Base-by-base conservation (phyloP, 345 rosid species). In the Ceriops tagal region DNA sequence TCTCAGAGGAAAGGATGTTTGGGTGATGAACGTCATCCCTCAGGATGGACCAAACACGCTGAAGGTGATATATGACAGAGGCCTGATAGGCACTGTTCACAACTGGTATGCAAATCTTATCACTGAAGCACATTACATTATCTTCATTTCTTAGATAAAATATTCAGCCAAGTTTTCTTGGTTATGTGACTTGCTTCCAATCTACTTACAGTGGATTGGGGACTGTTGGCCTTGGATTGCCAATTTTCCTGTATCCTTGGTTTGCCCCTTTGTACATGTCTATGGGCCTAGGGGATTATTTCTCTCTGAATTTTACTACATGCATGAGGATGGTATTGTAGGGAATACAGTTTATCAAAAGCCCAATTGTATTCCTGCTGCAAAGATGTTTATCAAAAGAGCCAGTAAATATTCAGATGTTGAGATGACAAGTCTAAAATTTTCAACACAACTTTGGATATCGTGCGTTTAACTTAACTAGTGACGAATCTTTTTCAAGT, bases 21-120 rank as follows among this genome's bases (percentile, higher is more conserved):
- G 97, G 97, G 90, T 88, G 66, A 92, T 92, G 97, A 89, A 88
- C 74, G 92, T 92, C 20, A 86, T 88, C 67, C 83, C 90, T 0
- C 81, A 84, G 34, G 89, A 89, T 13, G 90, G 92, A 65, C 96
- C 90, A 27, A 89, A 89, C 79, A 92, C 92, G 11, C 80, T 92
- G 4, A 89, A 88, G 82, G 64, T 89, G 66, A 78, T 92, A 64
- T 92, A 92, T 51, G 96, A 92, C 81, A 82, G 97, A 62, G 97
- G 97, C 77, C 78, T 92, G 39, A 88, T 92, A 26, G 96, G 97
- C 62, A 58, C 86, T 26, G 69, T 77, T 63, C 97, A 92, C 75
- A 85, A 71, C 87, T 92, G 97, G 97, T 89, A 89, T 26, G 77
- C 61, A 7, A 26, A 57, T 51, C 26, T 0, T 6, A 8, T 22